Evolutionary conservation across 345 rosid species (phyloP), one percentile per base, ranked within the genome.

Genomic region (Conringia planisiliqua): DNA sequence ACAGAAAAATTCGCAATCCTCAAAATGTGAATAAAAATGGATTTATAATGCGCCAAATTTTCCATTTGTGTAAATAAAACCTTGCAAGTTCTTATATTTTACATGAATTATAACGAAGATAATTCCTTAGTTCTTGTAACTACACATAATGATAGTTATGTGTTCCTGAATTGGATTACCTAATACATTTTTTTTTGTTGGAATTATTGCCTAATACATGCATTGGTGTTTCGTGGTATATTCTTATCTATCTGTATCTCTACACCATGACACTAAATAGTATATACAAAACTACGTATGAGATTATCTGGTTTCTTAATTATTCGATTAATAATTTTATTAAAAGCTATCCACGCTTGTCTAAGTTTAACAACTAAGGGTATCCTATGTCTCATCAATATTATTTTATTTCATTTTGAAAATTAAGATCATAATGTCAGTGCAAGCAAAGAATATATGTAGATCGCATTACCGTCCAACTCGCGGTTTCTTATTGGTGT

Each of bases 391-490:
- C 63, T 36, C 38, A 52, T 52, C 39, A 68, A 69, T 40, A 22
- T 43, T 68, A 76, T 62, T 32, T 69, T 4, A 51, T 52, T 51
- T 56, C 11, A 17, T 62, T 42, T 59, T 47, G 27, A 9, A 17
- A 43, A 10, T 54, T 52, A 52, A 68, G 50, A 60, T 62, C 70
- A 16, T 33, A 69, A 43, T 76, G 71, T 76, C 66, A 70, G 75
- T 43, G 70, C 60, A 44, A 54, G 44, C 48, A 47, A 39, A 71
- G 68, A 71, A 77, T 77, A 77, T 71, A 57, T 71, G 76, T 71
- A 71, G 80, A 77, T 71, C 80, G 80, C 76, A 77, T 77, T 77
- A 77, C 32, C 63, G 14, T 71, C 72, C 68, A 66, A 66, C 63
- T 65, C 68, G 42, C 33, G 48, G 7, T 71, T 70, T 33, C 26